Conservation (phyloP, 164 flowering plant genomes). For the Vitis labrusca region DNA sequence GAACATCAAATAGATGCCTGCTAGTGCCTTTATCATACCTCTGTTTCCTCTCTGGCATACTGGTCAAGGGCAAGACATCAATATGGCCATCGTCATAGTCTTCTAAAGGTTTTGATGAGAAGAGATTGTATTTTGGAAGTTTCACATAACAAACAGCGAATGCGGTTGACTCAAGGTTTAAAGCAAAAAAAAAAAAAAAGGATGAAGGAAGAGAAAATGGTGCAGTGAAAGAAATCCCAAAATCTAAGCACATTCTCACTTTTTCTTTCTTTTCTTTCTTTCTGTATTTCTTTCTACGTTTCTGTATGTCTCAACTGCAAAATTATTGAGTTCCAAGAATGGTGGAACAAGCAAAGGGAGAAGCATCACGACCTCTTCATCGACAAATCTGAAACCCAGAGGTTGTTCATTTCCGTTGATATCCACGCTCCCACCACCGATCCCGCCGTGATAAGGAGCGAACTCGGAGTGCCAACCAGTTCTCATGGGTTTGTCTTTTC, state of each 20-base stretch:
- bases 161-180: no score
- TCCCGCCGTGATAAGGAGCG: constrained; percentile 41
- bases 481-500: constrained; percentile 56
- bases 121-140: no score
- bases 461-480: constrained; percentile 64
- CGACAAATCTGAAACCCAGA: constrained; percentile 24
- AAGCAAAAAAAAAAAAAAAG: no score
- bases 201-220: no score
- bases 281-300: not conserved
- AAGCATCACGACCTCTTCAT: constrained; percentile 20
- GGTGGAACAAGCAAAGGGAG: constrained; percentile 84
- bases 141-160: no score
- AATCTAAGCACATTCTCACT: not conserved
- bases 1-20: no score
- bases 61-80: no score
- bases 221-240: no score
- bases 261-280: not conserved
- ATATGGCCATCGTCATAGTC: no score
- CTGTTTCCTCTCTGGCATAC: no score
- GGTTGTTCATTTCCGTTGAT: constrained; percentile 31
- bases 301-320: constrained; percentile 55
- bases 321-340: constrained; percentile 84
- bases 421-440: constrained; percentile 37
- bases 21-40: no score
- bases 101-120: no score